Conservation (phyloP, 768 basidiomycete genomes). For the Sarcomyxa edulis region DNA sequence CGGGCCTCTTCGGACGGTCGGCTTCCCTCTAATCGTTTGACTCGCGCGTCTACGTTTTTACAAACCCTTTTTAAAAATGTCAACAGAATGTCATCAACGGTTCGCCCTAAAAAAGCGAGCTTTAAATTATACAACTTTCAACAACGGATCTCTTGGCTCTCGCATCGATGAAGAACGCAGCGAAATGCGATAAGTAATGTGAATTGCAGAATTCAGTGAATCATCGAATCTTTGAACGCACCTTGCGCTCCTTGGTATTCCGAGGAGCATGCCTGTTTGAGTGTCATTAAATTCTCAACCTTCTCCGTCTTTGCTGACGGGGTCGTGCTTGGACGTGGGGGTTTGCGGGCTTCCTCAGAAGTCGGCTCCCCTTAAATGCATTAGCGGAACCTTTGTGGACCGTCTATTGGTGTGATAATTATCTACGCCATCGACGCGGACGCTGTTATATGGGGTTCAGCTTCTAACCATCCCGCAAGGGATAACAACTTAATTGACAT, state of each 20-base stretch:
- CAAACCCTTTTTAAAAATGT: slow-evolving; percentile 18
- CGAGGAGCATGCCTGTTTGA: slow-evolving; percentile 73
- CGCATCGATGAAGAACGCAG: slow-evolving; percentile 79
- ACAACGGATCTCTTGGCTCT: slow-evolving; percentile 74
- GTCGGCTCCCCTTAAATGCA: slow-evolving; percentile 40
- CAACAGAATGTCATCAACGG: slow-evolving; percentile 21
- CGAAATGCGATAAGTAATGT: slow-evolving; percentile 80
- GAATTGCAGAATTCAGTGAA: slow-evolving; percentile 81
- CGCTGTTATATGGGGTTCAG: slow-evolving; percentile 11
- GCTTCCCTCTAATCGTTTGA: too few species aligned
- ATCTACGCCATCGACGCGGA: slow-evolving; percentile 30
- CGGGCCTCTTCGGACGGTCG: too few species aligned
- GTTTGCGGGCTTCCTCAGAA: slow-evolving; percentile 24
- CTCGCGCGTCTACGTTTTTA: slow-evolving; percentile 23
- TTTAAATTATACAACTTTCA: slow-evolving; percentile 33
- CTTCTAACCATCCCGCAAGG: slow-evolving; percentile 20
- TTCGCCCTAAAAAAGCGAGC: too few species aligned
- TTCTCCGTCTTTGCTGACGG: slow-evolving; percentile 25
- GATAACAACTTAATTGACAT: slow-evolving; percentile 10
- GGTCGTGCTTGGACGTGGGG: slow-evolving; percentile 43
- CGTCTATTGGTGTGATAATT: slow-evolving; percentile 47
- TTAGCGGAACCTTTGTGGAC: slow-evolving; percentile 29
- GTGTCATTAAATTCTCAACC: slow-evolving; percentile 60
- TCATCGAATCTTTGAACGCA: slow-evolving; percentile 84
- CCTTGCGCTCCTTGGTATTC: slow-evolving; percentile 74